Percentiles rank a stretch among this genome's conserved stretches.
phyloP scores from a whole-genome alignment of 768 basidiomycete species.

The Kwoniella botswanensis region DNA sequence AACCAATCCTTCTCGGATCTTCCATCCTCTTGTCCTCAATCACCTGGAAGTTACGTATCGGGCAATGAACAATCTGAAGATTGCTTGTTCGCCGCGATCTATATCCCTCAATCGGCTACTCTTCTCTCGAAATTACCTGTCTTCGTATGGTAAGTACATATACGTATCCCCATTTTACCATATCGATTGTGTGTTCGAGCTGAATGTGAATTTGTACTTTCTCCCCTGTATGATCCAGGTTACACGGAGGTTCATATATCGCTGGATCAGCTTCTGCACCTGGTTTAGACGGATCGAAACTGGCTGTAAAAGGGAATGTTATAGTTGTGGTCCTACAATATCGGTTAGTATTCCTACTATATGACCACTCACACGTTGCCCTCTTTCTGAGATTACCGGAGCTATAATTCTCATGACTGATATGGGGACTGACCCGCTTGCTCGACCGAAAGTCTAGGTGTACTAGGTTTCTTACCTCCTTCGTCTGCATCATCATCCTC shows the following conservation, averaged over 20 bases:
- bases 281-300: slow-evolving; percentile 76
- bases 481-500: slow-evolving; percentile 45
- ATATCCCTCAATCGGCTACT: slow-evolving; percentile 64
- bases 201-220: not conserved
- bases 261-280: slow-evolving; percentile 72
- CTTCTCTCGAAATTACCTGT: slow-evolving; percentile 59
- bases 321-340: slow-evolving; percentile 85
- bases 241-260: slow-evolving; percentile 84
- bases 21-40: slow-evolving; percentile 77
- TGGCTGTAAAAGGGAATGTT: slow-evolving; percentile 70
- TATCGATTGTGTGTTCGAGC: not conserved
- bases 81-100: slow-evolving; percentile 79
- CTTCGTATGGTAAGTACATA: slow-evolving; percentile 52
- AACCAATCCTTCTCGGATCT: slow-evolving; percentile 58
- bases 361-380: not conserved
- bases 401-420: no score
- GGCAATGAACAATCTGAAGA: slow-evolving; percentile 69
- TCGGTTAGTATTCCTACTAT: slow-evolving; percentile 70
- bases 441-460: slow-evolving; percentile 39
- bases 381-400: no score
- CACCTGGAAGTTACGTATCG: slow-evolving; percentile 44
- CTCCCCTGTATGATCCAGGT: slow-evolving; percentile 59
- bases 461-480: slow-evolving; percentile 75
- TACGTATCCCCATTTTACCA: not conserved
- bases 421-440: no score